These are phyloP conservation scores for Dactylella cylindrospora DNA, from an alignment of 2,329 filamentous ascomycete species.

Conservation along the genomic window DNA sequence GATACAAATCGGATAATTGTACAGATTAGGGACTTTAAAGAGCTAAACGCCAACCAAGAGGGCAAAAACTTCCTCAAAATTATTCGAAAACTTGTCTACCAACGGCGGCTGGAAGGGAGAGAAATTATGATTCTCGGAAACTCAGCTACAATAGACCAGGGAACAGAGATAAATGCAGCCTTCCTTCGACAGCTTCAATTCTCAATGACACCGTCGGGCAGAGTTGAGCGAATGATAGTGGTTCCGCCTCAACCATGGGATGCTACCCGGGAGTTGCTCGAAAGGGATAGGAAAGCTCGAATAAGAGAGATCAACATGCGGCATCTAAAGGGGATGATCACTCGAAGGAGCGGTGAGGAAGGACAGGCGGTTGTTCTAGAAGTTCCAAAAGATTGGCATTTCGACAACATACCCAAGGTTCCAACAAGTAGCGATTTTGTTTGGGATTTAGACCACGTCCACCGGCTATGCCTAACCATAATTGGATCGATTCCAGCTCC, in stretches of 20 bases:
- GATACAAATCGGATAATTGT: conserved; percentile 60
- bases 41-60: conserved; percentile 69
- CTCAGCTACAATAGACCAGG: conserved; percentile 56
- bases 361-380: conserved; percentile 48
- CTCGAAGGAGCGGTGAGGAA: conserved; percentile 53
- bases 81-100: conserved; percentile 70
- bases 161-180: conserved; percentile 51
- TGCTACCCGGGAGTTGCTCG: conserved; percentile 53
- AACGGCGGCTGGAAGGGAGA: conserved; percentile 69
- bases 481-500: conserved; percentile 15
- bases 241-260: conserved; percentile 57
- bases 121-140: conserved; percentile 79
- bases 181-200: conserved; percentile 56
- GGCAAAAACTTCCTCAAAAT: conserved; percentile 69
- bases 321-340: conserved; percentile 66
- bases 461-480: conserved; percentile 56
- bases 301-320: conserved; percentile 64
- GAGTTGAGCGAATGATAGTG: conserved; percentile 57
- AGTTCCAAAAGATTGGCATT: conserved; percentile 51
- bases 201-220: conserved; percentile 53
- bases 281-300: conserved; percentile 57
- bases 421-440: conserved; percentile 55
- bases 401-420: conserved; percentile 44
- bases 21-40: conserved; percentile 77
- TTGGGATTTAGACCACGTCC: conserved; percentile 63